Conservation (phyloP, 2,329 filamentous ascomycete genomes). For the Fusarium xyrophilum region DNA sequence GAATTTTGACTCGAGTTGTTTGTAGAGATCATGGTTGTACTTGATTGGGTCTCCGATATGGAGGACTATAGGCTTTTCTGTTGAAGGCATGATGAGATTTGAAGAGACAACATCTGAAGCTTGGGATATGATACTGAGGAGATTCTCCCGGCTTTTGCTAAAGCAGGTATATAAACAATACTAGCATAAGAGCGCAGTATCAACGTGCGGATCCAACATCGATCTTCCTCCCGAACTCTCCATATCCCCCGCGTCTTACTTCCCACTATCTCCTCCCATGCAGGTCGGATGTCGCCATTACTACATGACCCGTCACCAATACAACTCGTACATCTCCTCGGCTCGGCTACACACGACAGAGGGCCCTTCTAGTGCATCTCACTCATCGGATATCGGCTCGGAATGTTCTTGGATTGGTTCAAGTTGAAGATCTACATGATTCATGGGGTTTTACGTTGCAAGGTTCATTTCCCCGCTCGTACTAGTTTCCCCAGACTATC, state of each 20-base stretch:
- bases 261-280: neutral
- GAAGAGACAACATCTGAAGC: neutral
- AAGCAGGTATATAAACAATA: neutral
- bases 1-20: conserved; percentile 41
- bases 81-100: neutral
- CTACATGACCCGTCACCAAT: neutral
- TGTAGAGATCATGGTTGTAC: conserved; percentile 43
- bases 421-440: neutral
- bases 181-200: rapidly evolving
- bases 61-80: conserved; percentile 40
- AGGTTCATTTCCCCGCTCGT: conserved; percentile 5
- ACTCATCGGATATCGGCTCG: neutral
- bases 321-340: neutral
- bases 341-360: neutral
- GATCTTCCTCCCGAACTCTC: neutral
- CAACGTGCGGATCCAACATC: rapidly evolving
- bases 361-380: neutral
- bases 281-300: neutral
- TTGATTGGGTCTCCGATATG: conserved; percentile 45
- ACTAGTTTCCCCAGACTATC: neutral
- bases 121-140: too few relatives aligned
- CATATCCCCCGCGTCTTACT: neutral
- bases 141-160: rapidly evolving
- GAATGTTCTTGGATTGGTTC: conserved; percentile 4
- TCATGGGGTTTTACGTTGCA: neutral